A percentile compares a stretch with the other conserved stretches of the same genome.
Conservation (phyloP, 495 filamentous ascomycete genomes). For the Aspergillus ostianus region DNA sequence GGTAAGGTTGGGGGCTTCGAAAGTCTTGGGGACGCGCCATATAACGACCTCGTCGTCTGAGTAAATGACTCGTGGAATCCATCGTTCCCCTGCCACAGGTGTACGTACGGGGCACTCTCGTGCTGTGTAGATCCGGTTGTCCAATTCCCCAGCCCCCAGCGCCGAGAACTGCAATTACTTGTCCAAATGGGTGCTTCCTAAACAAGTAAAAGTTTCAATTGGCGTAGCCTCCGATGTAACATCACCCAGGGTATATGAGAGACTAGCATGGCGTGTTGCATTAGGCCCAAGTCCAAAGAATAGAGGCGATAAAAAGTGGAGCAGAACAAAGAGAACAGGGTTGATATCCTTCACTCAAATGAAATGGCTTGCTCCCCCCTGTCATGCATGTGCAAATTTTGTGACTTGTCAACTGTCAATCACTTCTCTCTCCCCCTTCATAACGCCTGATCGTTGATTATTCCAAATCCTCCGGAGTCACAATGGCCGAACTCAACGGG, state of each 20-base stretch:
- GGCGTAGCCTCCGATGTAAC: neutral
- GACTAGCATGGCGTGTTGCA: neutral
- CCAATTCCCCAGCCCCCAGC: neutral
- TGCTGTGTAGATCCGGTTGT: neutral
- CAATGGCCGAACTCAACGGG: neutral
- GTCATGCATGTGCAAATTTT: neutral
- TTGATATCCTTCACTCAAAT: neutral
- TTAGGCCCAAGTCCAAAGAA: neutral
- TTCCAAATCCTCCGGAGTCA: neutral
- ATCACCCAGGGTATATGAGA: neutral
- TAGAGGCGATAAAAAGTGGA: neutral
- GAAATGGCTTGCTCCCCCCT: neutral
- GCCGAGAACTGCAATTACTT: neutral
- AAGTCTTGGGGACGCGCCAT: neutral
- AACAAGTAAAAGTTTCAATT: neutral
- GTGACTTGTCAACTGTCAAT: neutral
- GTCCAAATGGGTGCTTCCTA: neutral
- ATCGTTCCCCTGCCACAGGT: neutral
- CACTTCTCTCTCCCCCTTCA: neutral
- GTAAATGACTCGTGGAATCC: neutral
- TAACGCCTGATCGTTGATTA: neutral
- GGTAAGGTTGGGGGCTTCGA: neutral
- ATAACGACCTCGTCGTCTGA: neutral
- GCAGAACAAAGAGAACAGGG: neutral
- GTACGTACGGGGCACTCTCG: neutral